A percentile compares a stretch with the other conserved stretches of the same genome.
These are phyloP conservation scores for Candida gorgasii DNA, from an alignment of 805 yeast genomes.

Conservation along the genomic window DNA sequence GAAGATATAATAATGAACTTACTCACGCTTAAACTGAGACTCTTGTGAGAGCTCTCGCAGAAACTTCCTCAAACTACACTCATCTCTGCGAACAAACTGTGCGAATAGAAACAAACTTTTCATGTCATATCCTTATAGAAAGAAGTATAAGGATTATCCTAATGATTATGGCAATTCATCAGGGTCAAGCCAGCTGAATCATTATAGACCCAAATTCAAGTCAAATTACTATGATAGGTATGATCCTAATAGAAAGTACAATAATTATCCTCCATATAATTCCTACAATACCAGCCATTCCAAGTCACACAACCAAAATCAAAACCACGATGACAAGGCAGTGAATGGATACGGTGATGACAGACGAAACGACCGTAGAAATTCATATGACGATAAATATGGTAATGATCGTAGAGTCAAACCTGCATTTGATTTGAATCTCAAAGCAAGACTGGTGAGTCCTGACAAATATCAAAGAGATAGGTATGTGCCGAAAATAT, in stretches of 20 bases:
- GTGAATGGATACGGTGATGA: constrained; percentile 6
- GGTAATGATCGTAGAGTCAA: constrained; percentile 11
- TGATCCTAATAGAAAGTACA: constrained; percentile 12
- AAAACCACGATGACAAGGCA: background rate
- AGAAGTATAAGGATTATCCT: constrained; percentile 8
- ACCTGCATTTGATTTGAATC: constrained; percentile 17
- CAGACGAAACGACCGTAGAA: constrained; percentile 6
- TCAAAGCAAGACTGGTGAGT: constrained; percentile 10
- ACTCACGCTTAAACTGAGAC: background rate
- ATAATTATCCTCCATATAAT: constrained; percentile 6
- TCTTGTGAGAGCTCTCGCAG: too few species aligned
- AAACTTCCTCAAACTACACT: too few species aligned
- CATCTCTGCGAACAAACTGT: background rate
- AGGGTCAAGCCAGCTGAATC: background rate
- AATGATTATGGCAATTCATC: constrained; percentile 6
- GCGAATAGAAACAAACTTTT: background rate
- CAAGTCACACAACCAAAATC: constrained; percentile 1
- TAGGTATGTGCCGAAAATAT: constrained; percentile 8
- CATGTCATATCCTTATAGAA: constrained; percentile 13
- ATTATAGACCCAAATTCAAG: constrained; percentile 13
- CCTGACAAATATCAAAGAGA: constrained; percentile 9
- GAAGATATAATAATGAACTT: too few species aligned
- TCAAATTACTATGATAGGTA: constrained; percentile 15
- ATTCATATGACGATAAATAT: constrained; percentile 9
- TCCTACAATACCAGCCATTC: constrained; percentile 3